Base-by-base conservation (phyloP, 495 filamentous ascomycete genomes). In the Bathelium albidoporum region DNA sequence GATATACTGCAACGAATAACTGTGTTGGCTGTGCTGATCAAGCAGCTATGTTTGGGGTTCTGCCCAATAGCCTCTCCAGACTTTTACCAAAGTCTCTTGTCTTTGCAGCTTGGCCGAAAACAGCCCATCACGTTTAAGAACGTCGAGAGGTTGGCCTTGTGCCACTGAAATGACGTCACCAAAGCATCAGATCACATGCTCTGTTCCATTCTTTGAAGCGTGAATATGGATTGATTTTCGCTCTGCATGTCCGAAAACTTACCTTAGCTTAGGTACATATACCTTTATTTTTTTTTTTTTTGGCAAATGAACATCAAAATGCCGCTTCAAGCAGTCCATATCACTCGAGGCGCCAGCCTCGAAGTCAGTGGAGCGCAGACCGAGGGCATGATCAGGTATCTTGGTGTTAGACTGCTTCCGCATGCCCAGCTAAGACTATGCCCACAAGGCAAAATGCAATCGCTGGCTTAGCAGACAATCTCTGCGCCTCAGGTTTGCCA, bases 391-490 rank as follows among this genome's bases (percentile, higher is more conserved):
- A 73, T 81, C 43, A 73, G 49, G 49, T 55, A 55, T 16, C 10
- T 55, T 4, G 5, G 5, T n/a, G 24, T 28, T 0, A 55, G 24
- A 18, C 4, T 55, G 20, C 49, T n/a, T 9, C 5, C 9, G 2
- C 24, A 0, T 28, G 5, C 24, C 49, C 0, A 2, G 16, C 49
- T 55, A 55, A 55, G 20, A 29, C 11, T 5, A 9, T 29, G 24
- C 10, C 20, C 7, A 16, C 24, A 28, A 55, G 79, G 24, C 75
- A 83, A 63, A 78, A 81, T 45, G 84, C 85, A 29, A 79, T 89
- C 58, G 76, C 82, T 44, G 75, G 79, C 63, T 80, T 82, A 67
- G 79, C 79, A 14, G 83, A 86, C 53, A 81, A 76, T 31, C 75
- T 88, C 67, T 86, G 79, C 65, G 68, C 68, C 14, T 70, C 68